A percentile compares a stretch with the other conserved stretches of the same genome.
Conservation (phyloP, 2,329 filamentous ascomycete species). For the Paraphaeosphaeria sporulosa region DNA sequence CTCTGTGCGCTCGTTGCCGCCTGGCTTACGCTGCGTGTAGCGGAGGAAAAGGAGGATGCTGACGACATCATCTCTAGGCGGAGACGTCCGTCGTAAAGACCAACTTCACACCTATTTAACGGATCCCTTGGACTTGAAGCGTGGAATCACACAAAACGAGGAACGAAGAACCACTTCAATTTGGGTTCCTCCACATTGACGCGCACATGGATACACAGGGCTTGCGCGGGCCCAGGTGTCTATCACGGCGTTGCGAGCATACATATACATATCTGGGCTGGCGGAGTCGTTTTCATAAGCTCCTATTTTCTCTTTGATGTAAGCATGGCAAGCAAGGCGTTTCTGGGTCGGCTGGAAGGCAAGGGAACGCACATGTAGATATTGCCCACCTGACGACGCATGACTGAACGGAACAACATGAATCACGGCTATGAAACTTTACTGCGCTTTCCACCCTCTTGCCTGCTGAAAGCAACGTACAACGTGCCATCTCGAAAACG, state of each 20-base stretch:
- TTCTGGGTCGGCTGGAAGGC: not conserved
- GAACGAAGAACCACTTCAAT: not conserved
- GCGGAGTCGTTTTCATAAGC: not conserved
- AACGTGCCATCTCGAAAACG: too few species aligned
- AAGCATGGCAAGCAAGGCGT: slow-evolving; percentile 12
- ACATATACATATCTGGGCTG: not conserved
- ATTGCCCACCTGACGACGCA: not conserved
- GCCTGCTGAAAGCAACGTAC: too few species aligned
- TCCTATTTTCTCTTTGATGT: not conserved
- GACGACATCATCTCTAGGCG: slow-evolving; percentile 1
- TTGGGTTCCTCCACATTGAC: not conserved
- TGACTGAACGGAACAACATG: slow-evolving; percentile 2
- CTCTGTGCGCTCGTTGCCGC: slow-evolving; percentile 79
- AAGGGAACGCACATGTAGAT: not conserved
- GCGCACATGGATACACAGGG: slow-evolving; percentile 6
- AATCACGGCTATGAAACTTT: not conserved
- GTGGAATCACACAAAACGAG: not conserved
- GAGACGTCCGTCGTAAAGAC: slow-evolving; percentile 6
- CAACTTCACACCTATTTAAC: not conserved
- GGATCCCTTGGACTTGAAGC: not conserved
- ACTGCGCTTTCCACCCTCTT: not conserved
- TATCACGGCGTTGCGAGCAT: not conserved
- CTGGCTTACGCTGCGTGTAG: slow-evolving; percentile 72
- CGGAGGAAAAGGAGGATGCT: slow-evolving; percentile 61
- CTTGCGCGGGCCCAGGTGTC: slow-evolving; percentile 4